These are phyloP conservation scores for Solanum habrochaites DNA, from an alignment of 257 asterid genomes.

Conservation along the genomic window DNA sequence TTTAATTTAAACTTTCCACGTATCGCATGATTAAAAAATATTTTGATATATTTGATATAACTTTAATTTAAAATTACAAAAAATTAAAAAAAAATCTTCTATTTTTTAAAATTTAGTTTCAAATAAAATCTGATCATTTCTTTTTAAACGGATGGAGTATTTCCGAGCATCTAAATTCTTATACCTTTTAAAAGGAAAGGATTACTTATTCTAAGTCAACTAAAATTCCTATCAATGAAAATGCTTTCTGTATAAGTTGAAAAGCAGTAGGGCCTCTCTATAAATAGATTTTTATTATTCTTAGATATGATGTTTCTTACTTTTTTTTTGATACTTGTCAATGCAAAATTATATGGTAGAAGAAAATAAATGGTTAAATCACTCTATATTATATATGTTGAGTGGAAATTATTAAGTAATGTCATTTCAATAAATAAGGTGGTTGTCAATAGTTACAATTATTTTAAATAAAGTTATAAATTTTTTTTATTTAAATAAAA, in stretches of 20 bases:
- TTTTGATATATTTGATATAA: too few relatives aligned
- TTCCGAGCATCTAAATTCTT: not conserved
- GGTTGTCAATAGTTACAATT: not conserved
- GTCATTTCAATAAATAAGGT: not conserved
- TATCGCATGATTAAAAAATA: too few relatives aligned
- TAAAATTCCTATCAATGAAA: not conserved
- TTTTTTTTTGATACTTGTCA: not conserved
- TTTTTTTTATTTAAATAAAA: not conserved
- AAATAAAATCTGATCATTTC: accelerated
- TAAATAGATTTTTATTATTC: not conserved
- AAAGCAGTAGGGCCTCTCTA: not conserved
- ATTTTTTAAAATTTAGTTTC: too few relatives aligned
- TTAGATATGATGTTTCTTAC: not conserved
- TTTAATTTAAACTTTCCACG: too few relatives aligned
- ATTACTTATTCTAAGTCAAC: not conserved
- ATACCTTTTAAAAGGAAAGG: not conserved
- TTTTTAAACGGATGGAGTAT: too few relatives aligned
- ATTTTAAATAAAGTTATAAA: accelerated
- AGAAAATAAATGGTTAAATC: not conserved
- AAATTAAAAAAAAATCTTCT: too few relatives aligned
- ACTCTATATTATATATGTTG: not conserved
- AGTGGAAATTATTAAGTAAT: not conserved
- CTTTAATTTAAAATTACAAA: too few relatives aligned
- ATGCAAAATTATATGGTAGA: not conserved
- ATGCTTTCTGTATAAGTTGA: not conserved